These are phyloP conservation scores for Pseudocercospora eumusae DNA, from an alignment of 2,329 filamentous ascomycete species.

Conservation along the genomic window DNA sequence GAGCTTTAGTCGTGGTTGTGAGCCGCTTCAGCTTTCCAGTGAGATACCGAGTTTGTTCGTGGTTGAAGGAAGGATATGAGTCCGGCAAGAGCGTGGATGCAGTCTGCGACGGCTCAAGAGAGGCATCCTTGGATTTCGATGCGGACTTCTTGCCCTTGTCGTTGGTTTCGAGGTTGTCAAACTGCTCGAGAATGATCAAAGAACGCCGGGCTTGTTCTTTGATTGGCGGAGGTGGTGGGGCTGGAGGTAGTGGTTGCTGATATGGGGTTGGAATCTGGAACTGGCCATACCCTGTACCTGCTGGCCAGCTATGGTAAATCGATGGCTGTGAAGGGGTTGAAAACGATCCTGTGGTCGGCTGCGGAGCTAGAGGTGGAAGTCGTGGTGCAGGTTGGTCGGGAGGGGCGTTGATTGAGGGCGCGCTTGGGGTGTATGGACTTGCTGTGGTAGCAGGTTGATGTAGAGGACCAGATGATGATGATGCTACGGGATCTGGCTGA, in stretches of 20 bases:
- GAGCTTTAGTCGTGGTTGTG: conserved; percentile 34
- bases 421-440: conserved; percentile 25
- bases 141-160: conserved; percentile 28
- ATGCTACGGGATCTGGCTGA: conserved; percentile 28
- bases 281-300: conserved; percentile 20
- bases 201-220: conserved; percentile 40
- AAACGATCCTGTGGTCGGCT: conserved; percentile 14
- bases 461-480: conserved; percentile 22
- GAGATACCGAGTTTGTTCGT: conserved; percentile 52
- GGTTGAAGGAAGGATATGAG: conserved; percentile 47
- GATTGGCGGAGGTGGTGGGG: conserved; percentile 32
- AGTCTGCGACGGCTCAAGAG: conserved; percentile 57
- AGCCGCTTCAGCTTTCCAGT: conserved; percentile 52
- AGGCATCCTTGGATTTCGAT: conserved; percentile 24
- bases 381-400: conserved; percentile 9
- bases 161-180: conserved; percentile 37
- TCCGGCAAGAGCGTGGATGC: conserved; percentile 56
- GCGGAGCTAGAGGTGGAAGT: conserved; percentile 17
- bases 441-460: not conserved
- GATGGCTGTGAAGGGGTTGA: conserved; percentile 14
- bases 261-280: conserved; percentile 23
- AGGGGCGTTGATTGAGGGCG: conserved; percentile 22
- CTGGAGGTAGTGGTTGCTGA: conserved; percentile 24
- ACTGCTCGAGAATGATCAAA: conserved; percentile 39
- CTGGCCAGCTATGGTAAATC: conserved; percentile 27